Percentiles rank a stretch among this genome's conserved stretches.
These are phyloP conservation scores for Monilinia vaccinii-corymbosi DNA, from an alignment of 2,329 filamentous ascomycete species.

Conservation along the genomic window DNA sequence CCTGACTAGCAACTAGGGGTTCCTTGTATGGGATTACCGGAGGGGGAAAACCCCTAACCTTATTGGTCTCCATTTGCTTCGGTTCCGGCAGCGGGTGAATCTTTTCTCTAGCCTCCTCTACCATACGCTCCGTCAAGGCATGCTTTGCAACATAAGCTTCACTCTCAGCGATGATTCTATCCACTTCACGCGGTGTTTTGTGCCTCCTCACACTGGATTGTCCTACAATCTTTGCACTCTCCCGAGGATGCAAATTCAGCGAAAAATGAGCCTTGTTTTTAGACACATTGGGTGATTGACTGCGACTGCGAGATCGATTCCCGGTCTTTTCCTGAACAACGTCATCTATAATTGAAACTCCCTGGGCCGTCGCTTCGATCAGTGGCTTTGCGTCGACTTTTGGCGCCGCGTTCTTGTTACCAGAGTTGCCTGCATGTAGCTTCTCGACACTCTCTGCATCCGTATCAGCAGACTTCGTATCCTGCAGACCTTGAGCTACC, in stretches of 20 bases:
- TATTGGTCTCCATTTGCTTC: background rate
- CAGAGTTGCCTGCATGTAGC: background rate
- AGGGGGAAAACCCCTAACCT: background rate
- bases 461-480: background rate
- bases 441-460: background rate
- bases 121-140: background rate
- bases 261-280: background rate
- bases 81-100: background rate
- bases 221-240: background rate
- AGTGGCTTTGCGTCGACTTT: background rate
- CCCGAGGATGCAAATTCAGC: background rate
- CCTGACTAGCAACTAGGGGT: background rate
- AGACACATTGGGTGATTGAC: background rate
- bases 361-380: background rate
- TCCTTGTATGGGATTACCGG: background rate
- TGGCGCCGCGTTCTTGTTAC: background rate
- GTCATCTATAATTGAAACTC: background rate
- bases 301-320: background rate
- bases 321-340: background rate
- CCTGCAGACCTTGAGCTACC: background rate
- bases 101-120: background rate
- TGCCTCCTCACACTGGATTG: background rate
- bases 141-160: background rate
- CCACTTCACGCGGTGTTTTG: background rate
- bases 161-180: background rate